Evolutionary conservation across 2,329 filamentous ascomycete genomes (phyloP).

Genomic region (Phaeosphaeriaceae sp.): DNA sequence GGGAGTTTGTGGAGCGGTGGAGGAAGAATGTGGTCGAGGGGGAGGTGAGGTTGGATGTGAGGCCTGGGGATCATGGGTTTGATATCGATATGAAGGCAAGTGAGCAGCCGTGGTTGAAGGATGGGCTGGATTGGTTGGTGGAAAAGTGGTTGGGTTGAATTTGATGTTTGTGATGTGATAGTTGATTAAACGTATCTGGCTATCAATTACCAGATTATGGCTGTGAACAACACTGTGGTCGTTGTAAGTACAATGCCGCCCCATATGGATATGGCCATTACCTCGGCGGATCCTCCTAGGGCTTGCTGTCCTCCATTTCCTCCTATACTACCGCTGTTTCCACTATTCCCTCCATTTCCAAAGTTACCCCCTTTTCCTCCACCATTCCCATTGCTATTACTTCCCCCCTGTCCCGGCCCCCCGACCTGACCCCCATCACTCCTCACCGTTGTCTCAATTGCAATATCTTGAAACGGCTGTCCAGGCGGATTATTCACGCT

Average conservation of each 20-base stretch:
- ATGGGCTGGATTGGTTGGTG: slow-evolving; percentile 33
- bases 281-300: slow-evolving; percentile 2
- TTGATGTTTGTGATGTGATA: too few relatives aligned
- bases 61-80: slow-evolving; percentile 42
- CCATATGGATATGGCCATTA: slow-evolving; percentile 2
- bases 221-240: slow-evolving; percentile 6
- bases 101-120: slow-evolving; percentile 36
- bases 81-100: slow-evolving; percentile 31
- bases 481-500: slow-evolving; percentile 44
- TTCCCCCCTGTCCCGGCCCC: slow-evolving; percentile 20
- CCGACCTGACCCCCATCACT: slow-evolving; percentile 39
- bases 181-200: too few relatives aligned
- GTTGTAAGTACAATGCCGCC: slow-evolving; percentile 3
- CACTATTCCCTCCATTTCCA: neutral
- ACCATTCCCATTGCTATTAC: neutral
- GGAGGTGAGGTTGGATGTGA: slow-evolving; percentile 24
- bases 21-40: slow-evolving; percentile 13
- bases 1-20: slow-evolving; percentile 33
- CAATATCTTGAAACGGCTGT: slow-evolving; percentile 38
- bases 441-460: slow-evolving; percentile 30
- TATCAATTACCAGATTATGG: neutral
- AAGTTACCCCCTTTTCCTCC: neutral
- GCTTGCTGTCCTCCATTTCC: slow-evolving; percentile 1
- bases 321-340: slow-evolving; percentile 1
- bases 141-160: slow-evolving; percentile 28